Evolutionary conservation across 306 rosid genomes (phyloP).

Genomic region (Lupinus albus): DNA sequence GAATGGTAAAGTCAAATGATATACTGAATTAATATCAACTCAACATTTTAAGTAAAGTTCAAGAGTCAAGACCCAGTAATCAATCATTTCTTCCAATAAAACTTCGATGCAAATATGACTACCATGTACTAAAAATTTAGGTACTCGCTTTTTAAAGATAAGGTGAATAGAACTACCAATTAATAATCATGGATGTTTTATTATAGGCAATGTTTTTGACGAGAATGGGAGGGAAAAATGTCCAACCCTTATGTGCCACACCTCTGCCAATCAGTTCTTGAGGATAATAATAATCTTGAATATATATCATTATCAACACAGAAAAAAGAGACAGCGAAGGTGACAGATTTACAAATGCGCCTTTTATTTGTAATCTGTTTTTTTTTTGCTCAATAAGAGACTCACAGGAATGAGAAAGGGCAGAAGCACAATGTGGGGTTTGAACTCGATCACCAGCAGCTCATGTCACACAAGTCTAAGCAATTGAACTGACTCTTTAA

Average conservation of each 20-base stretch:
- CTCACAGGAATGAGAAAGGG: no score
- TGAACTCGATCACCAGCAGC: no score
- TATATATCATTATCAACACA: background rate
- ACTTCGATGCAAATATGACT: background rate
- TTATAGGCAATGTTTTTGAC: no score
- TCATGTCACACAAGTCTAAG: no score
- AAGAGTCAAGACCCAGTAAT: conserved; percentile 1
- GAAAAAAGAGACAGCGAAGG: conserved; percentile 2
- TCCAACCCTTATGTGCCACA: no score
- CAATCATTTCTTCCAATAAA: background rate
- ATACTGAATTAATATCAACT: conserved; percentile 13
- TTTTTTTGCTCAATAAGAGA: no score
- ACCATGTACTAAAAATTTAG: background rate
- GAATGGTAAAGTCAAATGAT: background rate
- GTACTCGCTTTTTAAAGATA: background rate
- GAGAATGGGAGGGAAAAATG: no score
- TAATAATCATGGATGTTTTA: background rate
- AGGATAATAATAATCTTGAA: background rate
- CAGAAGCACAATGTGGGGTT: no score
- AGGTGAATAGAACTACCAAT: conserved; percentile 22
- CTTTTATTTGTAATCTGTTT: background rate
- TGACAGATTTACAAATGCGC: conserved; percentile 10
- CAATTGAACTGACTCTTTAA: background rate
- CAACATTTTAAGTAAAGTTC: conserved; percentile 3
- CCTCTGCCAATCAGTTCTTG: no score